Conservation (phyloP, 2,329 filamentous ascomycete species). For the Pestalotiopsis sp. region DNA sequence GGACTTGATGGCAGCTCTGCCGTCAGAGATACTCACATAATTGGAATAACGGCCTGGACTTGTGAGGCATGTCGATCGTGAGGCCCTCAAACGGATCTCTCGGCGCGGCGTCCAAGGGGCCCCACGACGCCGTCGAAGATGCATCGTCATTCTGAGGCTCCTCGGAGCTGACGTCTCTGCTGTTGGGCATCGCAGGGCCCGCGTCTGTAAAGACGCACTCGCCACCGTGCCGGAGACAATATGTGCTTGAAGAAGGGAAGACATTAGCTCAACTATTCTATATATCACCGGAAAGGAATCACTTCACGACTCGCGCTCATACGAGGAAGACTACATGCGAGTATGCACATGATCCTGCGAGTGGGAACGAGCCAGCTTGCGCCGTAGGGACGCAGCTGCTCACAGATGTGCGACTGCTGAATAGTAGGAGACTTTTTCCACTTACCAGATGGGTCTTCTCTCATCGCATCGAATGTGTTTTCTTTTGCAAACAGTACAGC, state of each 20-base stretch:
- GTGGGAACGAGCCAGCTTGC: neutral
- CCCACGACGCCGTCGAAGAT: neutral
- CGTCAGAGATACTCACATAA: slow-evolving; percentile 32
- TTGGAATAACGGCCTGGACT: slow-evolving; percentile 38
- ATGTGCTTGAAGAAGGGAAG: slow-evolving; percentile 35
- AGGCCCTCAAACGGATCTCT: slow-evolving; percentile 32
- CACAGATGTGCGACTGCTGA: too few relatives aligned
- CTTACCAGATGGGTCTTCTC: slow-evolving; percentile 47
- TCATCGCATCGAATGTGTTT: slow-evolving; percentile 51
- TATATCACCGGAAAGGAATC: neutral
- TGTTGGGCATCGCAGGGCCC: slow-evolving; percentile 22
- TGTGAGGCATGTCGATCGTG: slow-evolving; percentile 34
- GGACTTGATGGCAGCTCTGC: neutral
- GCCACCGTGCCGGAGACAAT: slow-evolving; percentile 47
- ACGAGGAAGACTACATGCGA: too few relatives aligned
- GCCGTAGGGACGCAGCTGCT: neutral
- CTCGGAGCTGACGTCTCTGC: slow-evolving; percentile 19
- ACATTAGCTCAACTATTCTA: slow-evolving; percentile 16
- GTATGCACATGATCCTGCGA: neutral
- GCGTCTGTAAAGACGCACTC: slow-evolving; percentile 39
- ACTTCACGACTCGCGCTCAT: too few relatives aligned
- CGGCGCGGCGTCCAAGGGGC: slow-evolving; percentile 24
- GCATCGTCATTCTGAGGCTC: slow-evolving; percentile 25
- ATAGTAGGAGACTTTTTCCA: slow-evolving; percentile 14
- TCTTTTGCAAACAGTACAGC: slow-evolving; percentile 39